Percentiles rank a stretch among this genome's conserved stretches.
Evolutionary conservation across 495 filamentous ascomycete species (phyloP).

Genomic region (Aspergillus diversus): DNA sequence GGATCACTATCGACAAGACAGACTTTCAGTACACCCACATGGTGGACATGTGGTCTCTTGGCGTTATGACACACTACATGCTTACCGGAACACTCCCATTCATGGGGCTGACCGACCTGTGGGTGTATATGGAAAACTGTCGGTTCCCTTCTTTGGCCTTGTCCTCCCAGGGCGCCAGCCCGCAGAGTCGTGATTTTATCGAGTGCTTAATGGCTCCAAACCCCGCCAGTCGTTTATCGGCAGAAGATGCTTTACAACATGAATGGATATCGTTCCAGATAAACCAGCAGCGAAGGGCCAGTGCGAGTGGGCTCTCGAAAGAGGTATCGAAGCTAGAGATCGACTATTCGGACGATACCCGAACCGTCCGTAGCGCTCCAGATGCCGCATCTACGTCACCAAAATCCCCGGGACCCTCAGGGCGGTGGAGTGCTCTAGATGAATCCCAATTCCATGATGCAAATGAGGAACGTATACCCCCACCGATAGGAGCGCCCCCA

Average conservation of each 20-base stretch:
- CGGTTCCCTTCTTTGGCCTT: not conserved
- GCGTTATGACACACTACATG: conserved; percentile 1
- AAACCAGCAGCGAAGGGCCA: not conserved
- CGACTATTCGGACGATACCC: not conserved
- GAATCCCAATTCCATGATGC: not conserved
- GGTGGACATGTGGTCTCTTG: conserved; percentile 9
- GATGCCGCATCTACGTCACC: not conserved
- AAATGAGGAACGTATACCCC: not conserved
- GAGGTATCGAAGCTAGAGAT: not conserved
- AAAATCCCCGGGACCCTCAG: not conserved
- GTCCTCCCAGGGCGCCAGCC: not conserved
- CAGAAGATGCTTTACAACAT: not conserved
- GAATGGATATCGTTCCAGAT: not conserved
- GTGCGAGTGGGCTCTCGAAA: not conserved
- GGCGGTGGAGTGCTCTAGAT: not conserved
- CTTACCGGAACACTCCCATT: conserved; percentile 3
- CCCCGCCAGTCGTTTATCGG: not conserved
- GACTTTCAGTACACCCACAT: conserved; percentile 4
- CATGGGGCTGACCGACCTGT: not conserved
- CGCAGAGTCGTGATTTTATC: not conserved
- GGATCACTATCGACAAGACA: not conserved
- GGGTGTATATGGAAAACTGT: not conserved
- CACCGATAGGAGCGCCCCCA: too few species aligned
- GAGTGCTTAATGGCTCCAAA: not conserved
- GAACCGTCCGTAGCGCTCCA: not conserved